Evolutionary conservation across 208 protist genomes (phyloP), one percentile per base, ranked within the genome.

Genomic region (Acanthamoeba quina): DNA sequence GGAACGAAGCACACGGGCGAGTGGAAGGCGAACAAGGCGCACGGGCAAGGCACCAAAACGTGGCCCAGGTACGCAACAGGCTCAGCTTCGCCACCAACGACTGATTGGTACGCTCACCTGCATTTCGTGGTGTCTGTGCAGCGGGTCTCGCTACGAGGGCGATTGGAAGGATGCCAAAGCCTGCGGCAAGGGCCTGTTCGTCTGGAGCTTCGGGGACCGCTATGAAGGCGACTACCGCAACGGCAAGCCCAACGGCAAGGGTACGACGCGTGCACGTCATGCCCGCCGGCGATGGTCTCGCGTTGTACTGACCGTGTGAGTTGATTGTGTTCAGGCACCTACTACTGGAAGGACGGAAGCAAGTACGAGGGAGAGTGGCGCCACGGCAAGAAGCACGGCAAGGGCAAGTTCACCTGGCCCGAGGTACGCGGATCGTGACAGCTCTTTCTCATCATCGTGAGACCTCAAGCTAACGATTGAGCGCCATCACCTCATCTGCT

Each of bases 361-460:
- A 54, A 56, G 31, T 90, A 90, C 56, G 83, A 90, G 58, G 83
- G 83, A 72, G 58, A 70, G 37, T 90, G 49, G 49, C 56, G 60
- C 58, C 56, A 70, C 26, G 83, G 83, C 49, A 70, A 72, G 60
- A 70, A 44, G 58, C 83, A 90, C 83, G 83, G 83, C 49, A 70
- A 90, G 58, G 88, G 88, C 47, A 54, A 80, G 58, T 92, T 56
- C 47, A 92, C 88, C 6, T 92, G 88, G 88, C 62, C 58, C 26
- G 64, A 78, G 37, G 66, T 72, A 78, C 3, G n/a, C 26, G n/a
- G 15, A 9, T 41, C 15, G 34, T 4, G 37, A 37, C 2, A 0
- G 34, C 70, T 0, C 3, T 34, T 76, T 21, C 60, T 68, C n/a
- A 68, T 21, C 72, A 5, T 47, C 9, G 0, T 21, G 15, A 29